These are phyloP conservation scores for Amanita fuliginea DNA, from an alignment of 768 basidiomycete species.

Conservation along the genomic window DNA sequence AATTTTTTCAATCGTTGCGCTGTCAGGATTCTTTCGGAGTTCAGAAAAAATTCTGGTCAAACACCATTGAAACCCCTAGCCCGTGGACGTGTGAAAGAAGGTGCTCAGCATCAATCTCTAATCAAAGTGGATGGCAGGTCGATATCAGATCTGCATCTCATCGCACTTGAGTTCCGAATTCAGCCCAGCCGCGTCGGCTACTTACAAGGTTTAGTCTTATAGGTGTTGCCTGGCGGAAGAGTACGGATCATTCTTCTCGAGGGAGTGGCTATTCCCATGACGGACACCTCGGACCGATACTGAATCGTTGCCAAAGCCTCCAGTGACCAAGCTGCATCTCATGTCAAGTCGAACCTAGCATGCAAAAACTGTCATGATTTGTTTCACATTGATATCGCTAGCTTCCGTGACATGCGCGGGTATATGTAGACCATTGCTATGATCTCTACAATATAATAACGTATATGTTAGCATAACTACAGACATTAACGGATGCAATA, in stretches of 20 bases:
- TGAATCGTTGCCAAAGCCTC: background rate
- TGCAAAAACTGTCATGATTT: background rate
- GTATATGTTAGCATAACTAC: slow-evolving; percentile 1
- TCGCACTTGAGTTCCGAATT: background rate
- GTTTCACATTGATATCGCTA: background rate
- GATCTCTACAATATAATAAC: slow-evolving; percentile 1
- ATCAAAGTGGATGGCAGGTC: background rate
- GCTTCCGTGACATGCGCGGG: background rate
- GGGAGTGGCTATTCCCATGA: background rate
- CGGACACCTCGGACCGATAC: background rate
- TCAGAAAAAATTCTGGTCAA: too few species aligned
- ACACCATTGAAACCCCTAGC: too few species aligned
- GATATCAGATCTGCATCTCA: background rate
- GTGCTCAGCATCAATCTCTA: too few species aligned
- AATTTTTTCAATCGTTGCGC: too few species aligned
- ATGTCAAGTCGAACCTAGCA: background rate
- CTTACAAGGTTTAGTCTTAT: background rate
- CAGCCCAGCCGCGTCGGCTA: background rate
- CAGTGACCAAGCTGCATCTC: background rate
- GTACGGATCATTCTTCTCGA: background rate
- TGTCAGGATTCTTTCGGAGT: too few species aligned
- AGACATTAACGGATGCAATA: background rate
- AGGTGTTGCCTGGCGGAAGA: background rate
- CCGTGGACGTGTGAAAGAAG: too few species aligned
- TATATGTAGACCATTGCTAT: background rate